Conservation (phyloP, 2,329 filamentous ascomycete genomes). For the Periglandula ipomoeae region DNA sequence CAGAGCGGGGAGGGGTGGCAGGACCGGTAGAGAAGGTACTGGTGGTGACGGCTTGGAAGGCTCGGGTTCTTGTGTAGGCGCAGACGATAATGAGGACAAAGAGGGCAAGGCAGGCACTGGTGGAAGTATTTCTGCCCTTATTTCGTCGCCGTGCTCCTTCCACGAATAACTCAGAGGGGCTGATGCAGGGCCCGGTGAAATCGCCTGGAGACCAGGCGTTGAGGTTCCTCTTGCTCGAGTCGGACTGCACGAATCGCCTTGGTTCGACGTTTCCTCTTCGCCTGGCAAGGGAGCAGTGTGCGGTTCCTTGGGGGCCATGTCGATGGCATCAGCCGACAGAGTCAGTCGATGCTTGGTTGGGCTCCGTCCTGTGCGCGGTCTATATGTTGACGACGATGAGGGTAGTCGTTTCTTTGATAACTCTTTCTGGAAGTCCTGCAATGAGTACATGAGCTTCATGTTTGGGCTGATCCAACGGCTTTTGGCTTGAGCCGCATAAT, state of each 20-base stretch:
- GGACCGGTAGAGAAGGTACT: not conserved
- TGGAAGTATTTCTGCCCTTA: not conserved
- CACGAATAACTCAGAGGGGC: conserved; percentile 56
- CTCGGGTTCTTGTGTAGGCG: not conserved
- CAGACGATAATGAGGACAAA: not conserved
- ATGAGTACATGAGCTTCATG: conserved; percentile 84
- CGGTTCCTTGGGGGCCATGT: conserved; percentile 43
- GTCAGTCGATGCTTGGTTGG: conserved; percentile 52
- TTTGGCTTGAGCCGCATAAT: conserved; percentile 69
- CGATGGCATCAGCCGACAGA: conserved; percentile 50
- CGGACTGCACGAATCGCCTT: conserved; percentile 30
- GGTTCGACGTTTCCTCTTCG: conserved; percentile 37
- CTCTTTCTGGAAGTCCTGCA: conserved; percentile 71
- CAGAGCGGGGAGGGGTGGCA: not conserved
- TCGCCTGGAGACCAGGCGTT: conserved; percentile 37
- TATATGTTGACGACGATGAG: conserved; percentile 35
- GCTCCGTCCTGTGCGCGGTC: conserved; percentile 42
- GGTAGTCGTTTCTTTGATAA: conserved; percentile 40
- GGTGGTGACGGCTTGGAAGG: not conserved
- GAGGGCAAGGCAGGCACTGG: not conserved
- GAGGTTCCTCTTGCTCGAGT: conserved; percentile 44
- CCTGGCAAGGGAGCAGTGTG: conserved; percentile 51
- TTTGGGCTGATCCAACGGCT: conserved; percentile 86
- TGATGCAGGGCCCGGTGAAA: conserved; percentile 56
- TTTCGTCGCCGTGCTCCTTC: conserved; percentile 34